Evolutionary conservation across 129 eudicot species (phyloP), one percentile per base, ranked within the genome.

Genomic region (Chrysanthemum seticuspe): DNA sequence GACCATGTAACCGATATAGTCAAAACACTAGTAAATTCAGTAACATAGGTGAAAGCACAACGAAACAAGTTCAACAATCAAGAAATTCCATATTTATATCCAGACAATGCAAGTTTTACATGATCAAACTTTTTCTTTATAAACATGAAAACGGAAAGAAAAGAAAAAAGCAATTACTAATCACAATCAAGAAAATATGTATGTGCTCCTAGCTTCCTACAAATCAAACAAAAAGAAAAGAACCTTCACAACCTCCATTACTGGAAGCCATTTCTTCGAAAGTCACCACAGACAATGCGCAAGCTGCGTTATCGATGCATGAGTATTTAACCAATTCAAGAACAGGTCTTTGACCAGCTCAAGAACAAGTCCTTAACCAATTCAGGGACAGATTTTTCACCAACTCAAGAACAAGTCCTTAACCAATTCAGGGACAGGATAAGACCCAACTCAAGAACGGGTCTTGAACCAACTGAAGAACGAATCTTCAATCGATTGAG

Each of bases 221-320:
- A 63, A 71, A 55, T 72, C 62, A 78, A 78, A 71, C 73, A 64
- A 48, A 52, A 64, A 64, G 9, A 62, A 34, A 70, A 51, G 50
- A 62, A 54, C 64, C 66, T 78, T 78, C 77, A 71, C 82, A 71
- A 40, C 61, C 76, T 70, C 82, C 82, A 63, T 71, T 71, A 55
- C 29, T 62, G 67, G 67, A 52, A 15, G 34, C 60, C 76, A 75
- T 77, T 75, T 61, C 81, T 61, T 77, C 66, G 23, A 68, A 67
- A 64, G 12, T 70, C 65, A 62, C 72, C 71, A 70, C 29, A 51
- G 71, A 8, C 48, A 18, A 55, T 14, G 21, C n/a, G 23, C 76
- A 70, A 44, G 66, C 67, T 56, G 45, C 73, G 25, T 15, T 7
- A 15, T 27, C 40, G 40, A 71, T 55, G 8, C 10, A 74, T 13